Evolutionary conservation across 2,329 filamentous ascomycete genomes (phyloP), one percentile per base, ranked within the genome.

Genomic region (Pyricularia pennisetigena): DNA sequence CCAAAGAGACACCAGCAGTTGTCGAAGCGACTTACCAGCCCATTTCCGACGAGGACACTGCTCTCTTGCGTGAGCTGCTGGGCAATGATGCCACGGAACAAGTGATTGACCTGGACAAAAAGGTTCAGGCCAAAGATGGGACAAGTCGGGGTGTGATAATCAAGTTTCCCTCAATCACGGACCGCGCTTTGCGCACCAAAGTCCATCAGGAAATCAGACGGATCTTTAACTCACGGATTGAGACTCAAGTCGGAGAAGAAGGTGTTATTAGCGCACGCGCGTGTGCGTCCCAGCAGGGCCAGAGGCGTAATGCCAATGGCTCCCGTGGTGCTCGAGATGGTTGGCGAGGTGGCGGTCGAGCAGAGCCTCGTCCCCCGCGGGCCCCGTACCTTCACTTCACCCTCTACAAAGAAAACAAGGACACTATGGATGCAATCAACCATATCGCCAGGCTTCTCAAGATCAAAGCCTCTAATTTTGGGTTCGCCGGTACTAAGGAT

Each of bases 391-490:
- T 97, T 16, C 93, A 97, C 77, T 97, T 97, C 77, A 94, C 92
- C 0, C 83, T 97, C 67, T 96, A 94, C 85, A 97, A 97, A 80
- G 94, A 97, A 80, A 97, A 97, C 80, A 94, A 94, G 75, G 94
- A 97, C 76, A 97, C 94, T 0, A 96, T 97, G 91, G 94, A 97
- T 73, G 90, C 92, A 0, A 83, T 96, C 67, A 89, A 87, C 67
- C 92, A 90, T 74, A 85, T 97, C 59, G 87, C 89, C 0, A 90
- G 90, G 62, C 85, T 90, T 71, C 79, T 97, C 71, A 91, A 90
- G 75, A 82, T 91, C 71, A 93, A 91, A 76, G 83, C 86, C 29
- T 91, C 94, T 72, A 84, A 87, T 69, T 94, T 97, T 73, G 82
- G 82, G 64, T 87, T 86, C 68, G 93, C 94, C 3, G 94, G 94